Conservation (phyloP, 2,329 filamentous ascomycete genomes). For the Pseudovirgaria hyperparasitica region DNA sequence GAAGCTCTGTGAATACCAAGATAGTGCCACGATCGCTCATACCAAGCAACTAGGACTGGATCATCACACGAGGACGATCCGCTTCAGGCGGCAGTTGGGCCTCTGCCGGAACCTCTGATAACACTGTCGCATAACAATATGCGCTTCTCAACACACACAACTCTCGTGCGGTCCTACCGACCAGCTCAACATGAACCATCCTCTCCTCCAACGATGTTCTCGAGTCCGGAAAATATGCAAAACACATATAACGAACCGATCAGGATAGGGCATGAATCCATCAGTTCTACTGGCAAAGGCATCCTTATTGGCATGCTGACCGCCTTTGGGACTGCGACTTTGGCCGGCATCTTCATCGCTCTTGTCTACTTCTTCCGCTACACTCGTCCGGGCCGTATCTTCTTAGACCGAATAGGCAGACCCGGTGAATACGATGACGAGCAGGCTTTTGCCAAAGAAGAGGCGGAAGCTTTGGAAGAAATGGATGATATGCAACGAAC, state of each 20-base stretch:
- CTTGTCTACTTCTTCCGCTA: slow-evolving; percentile 91
- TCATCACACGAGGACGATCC: no score
- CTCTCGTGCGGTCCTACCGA: slow-evolving; percentile 17
- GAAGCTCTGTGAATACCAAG: no score
- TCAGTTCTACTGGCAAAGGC: slow-evolving; percentile 53
- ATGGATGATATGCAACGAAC: slow-evolving; percentile 90
- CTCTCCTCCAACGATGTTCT: slow-evolving; percentile 12
- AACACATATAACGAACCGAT: slow-evolving; percentile 12
- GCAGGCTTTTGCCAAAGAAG: slow-evolving; percentile 83
- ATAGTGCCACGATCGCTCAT: no score
- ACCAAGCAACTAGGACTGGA: no score
- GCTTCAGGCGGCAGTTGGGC: no score
- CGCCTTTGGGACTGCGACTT: slow-evolving; percentile 78
- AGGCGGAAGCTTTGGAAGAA: slow-evolving; percentile 83
- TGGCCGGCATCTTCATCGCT: slow-evolving; percentile 67
- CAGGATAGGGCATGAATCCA: slow-evolving; percentile 14
- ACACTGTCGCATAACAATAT: no score
- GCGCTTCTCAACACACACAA: no score
- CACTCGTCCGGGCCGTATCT: slow-evolving; percentile 74
- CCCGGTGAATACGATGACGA: slow-evolving; percentile 98
- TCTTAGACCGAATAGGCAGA: slow-evolving; percentile 82
- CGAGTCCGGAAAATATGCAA: slow-evolving; percentile 7
- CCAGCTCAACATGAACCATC: slow-evolving; percentile 13
- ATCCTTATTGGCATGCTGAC: slow-evolving; percentile 91
- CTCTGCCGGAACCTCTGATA: no score